These are phyloP conservation scores for Pistacia vera DNA, from an alignment of 345 rosid genomes.

Conservation along the genomic window DNA sequence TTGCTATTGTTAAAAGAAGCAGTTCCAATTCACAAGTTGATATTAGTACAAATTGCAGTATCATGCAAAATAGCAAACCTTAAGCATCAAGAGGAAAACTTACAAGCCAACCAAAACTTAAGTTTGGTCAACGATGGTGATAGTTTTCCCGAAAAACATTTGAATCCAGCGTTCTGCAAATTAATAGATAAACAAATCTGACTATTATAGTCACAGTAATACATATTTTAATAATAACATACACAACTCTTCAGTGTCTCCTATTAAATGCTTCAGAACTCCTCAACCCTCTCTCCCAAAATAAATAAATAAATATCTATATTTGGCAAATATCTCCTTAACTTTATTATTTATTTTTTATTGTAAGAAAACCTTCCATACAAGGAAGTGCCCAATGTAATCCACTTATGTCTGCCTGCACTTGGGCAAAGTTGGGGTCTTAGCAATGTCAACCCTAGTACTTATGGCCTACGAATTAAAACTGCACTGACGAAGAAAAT, in stretches of 20 bases:
- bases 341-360: no score
- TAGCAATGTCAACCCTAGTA: neutral
- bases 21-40: neutral
- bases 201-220: slow-evolving; percentile 1
- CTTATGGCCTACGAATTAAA: neutral
- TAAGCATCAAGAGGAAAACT: slow-evolving; percentile 29
- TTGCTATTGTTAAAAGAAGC: neutral
- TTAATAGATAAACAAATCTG: slow-evolving; percentile 13
- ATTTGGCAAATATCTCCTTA: neutral
- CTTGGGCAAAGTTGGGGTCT: no score
- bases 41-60: neutral
- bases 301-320: no score
- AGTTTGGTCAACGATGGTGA: slow-evolving; percentile 69
- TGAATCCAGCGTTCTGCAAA: slow-evolving; percentile 66
- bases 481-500: neutral
- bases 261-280: neutral
- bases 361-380: neutral
- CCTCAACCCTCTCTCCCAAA: no score
- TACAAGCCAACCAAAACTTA: slow-evolving; percentile 76
- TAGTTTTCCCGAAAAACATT: slow-evolving; percentile 78
- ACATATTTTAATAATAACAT: neutral
- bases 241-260: neutral
- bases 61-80: neutral
- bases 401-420: neutral
- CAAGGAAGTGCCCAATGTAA: neutral